Percentiles rank a stretch among this genome's conserved stretches.
These are phyloP conservation scores for Schizochytrium sp. DNA, from an alignment of 108 stramenopile genomes.

Conservation along the genomic window DNA sequence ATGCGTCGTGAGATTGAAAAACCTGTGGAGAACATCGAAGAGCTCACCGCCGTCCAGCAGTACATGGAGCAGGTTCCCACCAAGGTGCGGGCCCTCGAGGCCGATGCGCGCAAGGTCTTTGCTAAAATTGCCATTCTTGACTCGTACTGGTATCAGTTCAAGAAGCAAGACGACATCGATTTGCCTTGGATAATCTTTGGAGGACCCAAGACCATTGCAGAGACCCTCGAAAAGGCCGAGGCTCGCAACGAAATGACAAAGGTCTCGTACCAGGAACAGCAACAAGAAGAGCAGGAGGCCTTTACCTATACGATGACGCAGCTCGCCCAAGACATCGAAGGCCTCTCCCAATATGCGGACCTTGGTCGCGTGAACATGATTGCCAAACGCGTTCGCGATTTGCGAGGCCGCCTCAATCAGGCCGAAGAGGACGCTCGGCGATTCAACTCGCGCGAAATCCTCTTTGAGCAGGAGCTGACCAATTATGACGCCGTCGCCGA, in stretches of 20 bases:
- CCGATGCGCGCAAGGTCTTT: conserved; percentile 36
- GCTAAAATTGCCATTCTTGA: conserved; percentile 37
- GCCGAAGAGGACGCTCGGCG: conserved; percentile 37
- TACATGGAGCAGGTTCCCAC: conserved; percentile 20
- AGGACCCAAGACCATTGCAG: conserved; percentile 38
- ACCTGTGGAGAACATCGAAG: conserved; percentile 51
- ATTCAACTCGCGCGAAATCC: conserved; percentile 52
- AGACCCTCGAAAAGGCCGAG: conserved; percentile 30
- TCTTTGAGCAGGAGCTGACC: conserved; percentile 50
- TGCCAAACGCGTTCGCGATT: conserved; percentile 29
- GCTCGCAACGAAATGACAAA: conserved; percentile 4
- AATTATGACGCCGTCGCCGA: conserved; percentile 48
- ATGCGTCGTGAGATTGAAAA: conserved; percentile 24
- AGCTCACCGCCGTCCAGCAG: conserved; percentile 36
- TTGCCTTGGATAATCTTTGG: conserved; percentile 35
- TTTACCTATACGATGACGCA: conserved; percentile 39
- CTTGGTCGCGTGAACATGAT: conserved; percentile 32
- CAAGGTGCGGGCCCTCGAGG: conserved; percentile 38
- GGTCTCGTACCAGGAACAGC: conserved; percentile 35
- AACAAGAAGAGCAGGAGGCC: conserved; percentile 47
- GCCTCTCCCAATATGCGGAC: conserved; percentile 33
- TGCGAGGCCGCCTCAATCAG: conserved; percentile 26
- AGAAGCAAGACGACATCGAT: conserved; percentile 32
- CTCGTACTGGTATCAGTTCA: neutral
- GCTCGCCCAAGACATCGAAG: conserved; percentile 38